Base-by-base conservation (phyloP, 768 basidiomycete species). In the Lentinula detonsa region DNA sequence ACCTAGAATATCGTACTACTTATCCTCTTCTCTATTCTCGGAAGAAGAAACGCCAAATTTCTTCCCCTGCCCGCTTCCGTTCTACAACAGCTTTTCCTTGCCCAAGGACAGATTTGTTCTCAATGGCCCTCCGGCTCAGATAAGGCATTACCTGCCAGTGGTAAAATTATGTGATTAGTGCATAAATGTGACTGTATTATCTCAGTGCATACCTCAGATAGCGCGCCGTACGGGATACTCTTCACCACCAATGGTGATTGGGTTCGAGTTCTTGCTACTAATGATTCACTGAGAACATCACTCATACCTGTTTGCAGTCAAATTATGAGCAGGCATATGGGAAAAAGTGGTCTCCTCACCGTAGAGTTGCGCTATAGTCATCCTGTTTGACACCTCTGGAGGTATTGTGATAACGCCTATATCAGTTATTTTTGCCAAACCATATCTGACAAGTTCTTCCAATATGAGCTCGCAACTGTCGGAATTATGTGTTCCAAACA, bases 401-500 rank as follows among this genome's bases (percentile, higher is more conserved):
- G 76, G 10, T 72, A 66, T 15, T 94, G 67, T 16, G 67, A 61
- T 33, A 84, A 70, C 59, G 37, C 55, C 50, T 71, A 43, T 61
- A 65, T 54, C 58, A 64, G 35, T 57, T 57, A 61, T 66, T 16
- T 66, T 71, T 28, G 83, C 88, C 23, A 96, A 70, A 6, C 85
- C 87, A 28, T 74, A 74, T 43, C 69, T 66, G 0, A 84, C 80
- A 34, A 96, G 73, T 65, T 84, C 83, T 5, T 80, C 75, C 33
- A 93, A 67, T 52, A 95, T 78, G 50, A 82, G 66, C 23, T 80
- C 74, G 63, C 83, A 85, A 60, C 89, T 91, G 31, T 75, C 75
- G 80, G 84, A 82, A 68, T 96, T 96, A 64, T 96, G 94, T 18
- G 95, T 95, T 1, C 89, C 94, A 65, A 96, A 94, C 1, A 95